A percentile compares a stretch with the other conserved stretches of the same genome.
Evolutionary conservation across 2,329 filamentous ascomycete genomes (phyloP).

Genomic region (Zymoseptoria crescenta): DNA sequence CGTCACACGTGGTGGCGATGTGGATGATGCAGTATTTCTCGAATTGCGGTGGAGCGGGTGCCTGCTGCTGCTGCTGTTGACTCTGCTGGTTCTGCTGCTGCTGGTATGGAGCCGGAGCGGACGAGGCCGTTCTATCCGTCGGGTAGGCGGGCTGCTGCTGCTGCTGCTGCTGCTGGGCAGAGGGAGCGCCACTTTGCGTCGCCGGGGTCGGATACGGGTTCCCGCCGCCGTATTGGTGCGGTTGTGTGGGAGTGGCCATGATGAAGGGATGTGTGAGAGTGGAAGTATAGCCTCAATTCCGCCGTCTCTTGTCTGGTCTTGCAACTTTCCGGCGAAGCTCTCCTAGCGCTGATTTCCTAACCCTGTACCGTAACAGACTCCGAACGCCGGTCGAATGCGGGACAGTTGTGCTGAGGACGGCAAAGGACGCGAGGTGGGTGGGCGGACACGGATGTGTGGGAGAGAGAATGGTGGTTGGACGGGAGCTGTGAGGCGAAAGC

Average conservation of each 20-base stretch:
- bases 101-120: constrained; percentile 9
- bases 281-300: background rate
- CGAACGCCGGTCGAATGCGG: constrained; percentile 18
- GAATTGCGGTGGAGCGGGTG: constrained; percentile 40
- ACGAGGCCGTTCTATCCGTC: constrained; percentile 15
- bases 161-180: background rate
- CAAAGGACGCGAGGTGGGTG: constrained; percentile 1
- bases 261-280: constrained; percentile 1
- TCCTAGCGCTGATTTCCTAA: constrained; percentile 1
- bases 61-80: constrained; percentile 15
- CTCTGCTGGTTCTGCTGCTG: constrained; percentile 6
- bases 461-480: background rate
- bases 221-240: constrained; percentile 20
- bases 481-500: background rate
- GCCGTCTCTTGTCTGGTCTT: background rate
- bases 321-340: background rate
- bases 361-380: constrained; percentile 11
- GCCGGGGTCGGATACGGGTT: constrained; percentile 20
- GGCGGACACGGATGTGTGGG: background rate
- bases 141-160: constrained; percentile 16
- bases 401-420: constrained; percentile 1
- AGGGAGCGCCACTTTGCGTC: constrained; percentile 10
- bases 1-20: constrained; percentile 96
- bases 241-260: constrained; percentile 26
- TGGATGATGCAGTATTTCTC: constrained; percentile 98